These are phyloP conservation scores for Ilyonectria destructans DNA, from an alignment of 2,329 filamentous ascomycete genomes.

Conservation along the genomic window DNA sequence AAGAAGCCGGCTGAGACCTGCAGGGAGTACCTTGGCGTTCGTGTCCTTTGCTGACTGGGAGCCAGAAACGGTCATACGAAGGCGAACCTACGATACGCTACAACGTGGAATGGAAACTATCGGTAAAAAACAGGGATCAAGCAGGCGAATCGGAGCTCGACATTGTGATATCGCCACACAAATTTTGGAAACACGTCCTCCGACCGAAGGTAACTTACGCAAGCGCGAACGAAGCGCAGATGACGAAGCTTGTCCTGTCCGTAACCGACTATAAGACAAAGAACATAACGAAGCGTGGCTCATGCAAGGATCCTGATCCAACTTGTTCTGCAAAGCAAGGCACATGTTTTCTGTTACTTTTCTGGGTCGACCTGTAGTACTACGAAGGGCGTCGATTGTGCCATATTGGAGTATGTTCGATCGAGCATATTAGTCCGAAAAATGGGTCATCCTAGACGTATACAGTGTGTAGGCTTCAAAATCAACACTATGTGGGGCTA, in stretches of 20 bases:
- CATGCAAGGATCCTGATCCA: slow-evolving; percentile 8
- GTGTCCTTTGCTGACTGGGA: slow-evolving; percentile 6
- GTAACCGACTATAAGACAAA: no score
- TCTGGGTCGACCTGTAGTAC: slow-evolving; percentile 8
- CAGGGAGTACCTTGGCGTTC: background rate
- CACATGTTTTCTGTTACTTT: slow-evolving; percentile 15
- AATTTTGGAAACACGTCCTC: slow-evolving; percentile 1
- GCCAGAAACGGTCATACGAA: slow-evolving; percentile 13
- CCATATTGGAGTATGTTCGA: slow-evolving; percentile 14
- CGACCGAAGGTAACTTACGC: background rate
- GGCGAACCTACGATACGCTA: slow-evolving; percentile 4
- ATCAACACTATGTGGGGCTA: no score
- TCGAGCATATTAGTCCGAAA: no score
- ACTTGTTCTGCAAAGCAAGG: slow-evolving; percentile 6
- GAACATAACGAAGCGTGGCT: background rate
- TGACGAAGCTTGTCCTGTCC: no score
- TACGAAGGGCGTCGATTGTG: slow-evolving; percentile 8
- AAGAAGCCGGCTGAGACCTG: slow-evolving; percentile 3
- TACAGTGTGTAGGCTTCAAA: no score
- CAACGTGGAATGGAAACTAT: slow-evolving; percentile 4
- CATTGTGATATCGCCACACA: slow-evolving; percentile 4
- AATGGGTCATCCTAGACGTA: no score
- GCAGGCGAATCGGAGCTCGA: slow-evolving; percentile 7
- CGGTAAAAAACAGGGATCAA: background rate
- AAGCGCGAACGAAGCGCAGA: no score